Conservation (phyloP, 2,329 filamentous ascomycete genomes). For the Pestalotiopsis fici region DNA sequence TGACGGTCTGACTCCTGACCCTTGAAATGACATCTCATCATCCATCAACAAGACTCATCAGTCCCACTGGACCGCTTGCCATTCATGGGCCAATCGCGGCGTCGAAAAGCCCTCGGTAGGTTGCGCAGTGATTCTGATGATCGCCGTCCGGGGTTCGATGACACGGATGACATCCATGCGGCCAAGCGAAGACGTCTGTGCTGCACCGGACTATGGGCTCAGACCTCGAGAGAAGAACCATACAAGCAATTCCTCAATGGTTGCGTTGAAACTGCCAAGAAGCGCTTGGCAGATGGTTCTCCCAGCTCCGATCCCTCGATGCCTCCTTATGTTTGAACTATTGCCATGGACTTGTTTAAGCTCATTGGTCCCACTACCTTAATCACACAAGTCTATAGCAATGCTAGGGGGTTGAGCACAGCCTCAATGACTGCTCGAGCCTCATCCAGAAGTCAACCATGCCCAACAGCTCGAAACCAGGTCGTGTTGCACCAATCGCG, state of each 20-base stretch:
- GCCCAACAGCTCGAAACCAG: neutral
- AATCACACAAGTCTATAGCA: constrained; percentile 5
- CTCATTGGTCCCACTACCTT: constrained; percentile 7
- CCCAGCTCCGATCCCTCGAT: neutral
- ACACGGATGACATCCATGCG: constrained; percentile 1
- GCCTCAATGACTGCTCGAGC: neutral
- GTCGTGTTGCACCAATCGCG: constrained; percentile 7
- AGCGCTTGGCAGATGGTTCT: neutral
- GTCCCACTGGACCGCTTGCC: neutral
- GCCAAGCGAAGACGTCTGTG: neutral
- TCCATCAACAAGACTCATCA: neutral
- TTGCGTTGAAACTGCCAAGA: constrained; percentile 10
- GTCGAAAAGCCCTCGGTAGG: neutral
- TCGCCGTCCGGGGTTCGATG: neutral
- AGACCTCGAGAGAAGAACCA: neutral
- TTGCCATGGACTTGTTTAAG: neutral
- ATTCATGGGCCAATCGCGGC: neutral
- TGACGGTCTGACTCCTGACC: neutral
- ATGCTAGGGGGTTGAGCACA: constrained; percentile 3
- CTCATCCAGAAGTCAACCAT: neutral
- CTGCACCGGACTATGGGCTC: neutral
- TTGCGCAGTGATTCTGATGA: neutral
- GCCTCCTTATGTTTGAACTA: neutral
- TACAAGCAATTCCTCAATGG: neutral
- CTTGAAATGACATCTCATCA: neutral